These are phyloP conservation scores for Sparassis latifolia DNA, from an alignment of 1,284 basidiomycete species.

Conservation along the genomic window DNA sequence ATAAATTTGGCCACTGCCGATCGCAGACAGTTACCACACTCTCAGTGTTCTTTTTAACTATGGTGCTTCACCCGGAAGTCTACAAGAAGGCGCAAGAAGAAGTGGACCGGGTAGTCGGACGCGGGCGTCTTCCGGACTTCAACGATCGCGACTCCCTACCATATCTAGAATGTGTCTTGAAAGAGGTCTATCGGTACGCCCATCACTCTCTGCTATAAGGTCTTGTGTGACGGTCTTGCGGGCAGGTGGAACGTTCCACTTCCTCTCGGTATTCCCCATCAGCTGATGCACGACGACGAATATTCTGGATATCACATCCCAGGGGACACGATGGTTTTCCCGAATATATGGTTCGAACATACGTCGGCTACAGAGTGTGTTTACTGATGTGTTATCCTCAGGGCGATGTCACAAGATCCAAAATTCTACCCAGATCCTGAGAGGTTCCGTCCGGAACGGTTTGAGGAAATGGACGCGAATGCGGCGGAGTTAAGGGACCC, in stretches of 20 bases:
- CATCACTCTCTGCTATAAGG: background rate
- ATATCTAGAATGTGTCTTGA: slow-evolving; percentile 26
- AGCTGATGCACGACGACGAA: slow-evolving; percentile 4
- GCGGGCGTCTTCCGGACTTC: slow-evolving; percentile 33
- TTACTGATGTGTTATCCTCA: slow-evolving; percentile 2
- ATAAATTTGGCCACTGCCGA: background rate
- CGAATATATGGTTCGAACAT: slow-evolving; percentile 10
- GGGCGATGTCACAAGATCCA: slow-evolving; percentile 26
- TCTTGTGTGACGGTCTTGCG: background rate
- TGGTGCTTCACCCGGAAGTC: slow-evolving; percentile 34
- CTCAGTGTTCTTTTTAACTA: slow-evolving; percentile 32
- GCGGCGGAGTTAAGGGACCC: slow-evolving; percentile 19
- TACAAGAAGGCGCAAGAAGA: slow-evolving; percentile 35
- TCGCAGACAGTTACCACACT: slow-evolving; percentile 36
- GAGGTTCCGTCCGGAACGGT: slow-evolving; percentile 27
- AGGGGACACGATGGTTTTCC: slow-evolving; percentile 7
- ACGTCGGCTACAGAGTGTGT: background rate
- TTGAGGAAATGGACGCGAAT: slow-evolving; percentile 17
- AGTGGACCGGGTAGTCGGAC: slow-evolving; percentile 33
- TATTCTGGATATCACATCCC: slow-evolving; percentile 10
- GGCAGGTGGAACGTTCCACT: slow-evolving; percentile 26
- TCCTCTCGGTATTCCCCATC: slow-evolving; percentile 19
- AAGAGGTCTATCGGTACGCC: slow-evolving; percentile 27
- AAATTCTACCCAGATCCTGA: slow-evolving; percentile 22
- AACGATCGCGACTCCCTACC: slow-evolving; percentile 24